These are phyloP conservation scores for Tolypocladium amazonense DNA, from an alignment of 2,329 filamentous ascomycete species.

Conservation along the genomic window DNA sequence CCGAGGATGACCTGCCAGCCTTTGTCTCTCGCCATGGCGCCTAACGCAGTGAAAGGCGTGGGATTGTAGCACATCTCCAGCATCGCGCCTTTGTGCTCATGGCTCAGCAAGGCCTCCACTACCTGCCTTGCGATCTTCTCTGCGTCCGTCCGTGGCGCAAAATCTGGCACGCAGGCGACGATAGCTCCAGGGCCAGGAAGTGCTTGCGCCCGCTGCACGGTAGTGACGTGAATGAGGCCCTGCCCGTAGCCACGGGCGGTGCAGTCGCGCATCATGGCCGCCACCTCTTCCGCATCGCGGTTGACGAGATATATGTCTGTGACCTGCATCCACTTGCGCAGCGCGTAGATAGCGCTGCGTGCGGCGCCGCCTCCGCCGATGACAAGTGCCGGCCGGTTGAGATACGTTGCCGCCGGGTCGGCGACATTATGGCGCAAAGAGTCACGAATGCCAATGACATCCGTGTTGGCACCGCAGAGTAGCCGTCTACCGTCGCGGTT, in stretches of 20 bases:
- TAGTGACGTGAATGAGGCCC: slow-evolving; percentile 49
- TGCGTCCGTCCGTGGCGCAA: slow-evolving; percentile 52
- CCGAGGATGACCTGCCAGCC: slow-evolving; percentile 69
- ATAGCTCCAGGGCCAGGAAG: slow-evolving; percentile 55
- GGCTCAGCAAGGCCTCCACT: slow-evolving; percentile 33
- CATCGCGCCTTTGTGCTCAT: slow-evolving; percentile 52
- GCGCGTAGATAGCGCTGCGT: slow-evolving; percentile 65
- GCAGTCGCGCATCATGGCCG: slow-evolving; percentile 56
- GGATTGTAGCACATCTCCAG: slow-evolving; percentile 83
- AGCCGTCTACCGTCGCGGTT: slow-evolving; percentile 35
- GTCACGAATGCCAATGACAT: slow-evolving; percentile 68
- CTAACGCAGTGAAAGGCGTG: slow-evolving; percentile 55
- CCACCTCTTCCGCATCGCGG: slow-evolving; percentile 57
- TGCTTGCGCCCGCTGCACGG: slow-evolving; percentile 45
- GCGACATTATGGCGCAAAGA: slow-evolving; percentile 50
- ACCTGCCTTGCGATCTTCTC: slow-evolving; percentile 52
- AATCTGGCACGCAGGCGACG: slow-evolving; percentile 67
- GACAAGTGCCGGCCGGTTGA: slow-evolving; percentile 56
- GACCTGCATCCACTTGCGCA: slow-evolving; percentile 58
- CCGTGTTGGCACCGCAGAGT: slow-evolving; percentile 69
- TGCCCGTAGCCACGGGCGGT: slow-evolving; percentile 46
- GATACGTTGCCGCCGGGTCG: slow-evolving; percentile 34
- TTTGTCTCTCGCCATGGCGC: slow-evolving; percentile 44
- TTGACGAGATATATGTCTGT: slow-evolving; percentile 68
- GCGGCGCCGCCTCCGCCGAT: slow-evolving; percentile 71